A percentile compares a stretch with the other conserved stretches of the same genome.
Evolutionary conservation across 805 yeast species (phyloP).

Genomic region (Lachancea sp.): DNA sequence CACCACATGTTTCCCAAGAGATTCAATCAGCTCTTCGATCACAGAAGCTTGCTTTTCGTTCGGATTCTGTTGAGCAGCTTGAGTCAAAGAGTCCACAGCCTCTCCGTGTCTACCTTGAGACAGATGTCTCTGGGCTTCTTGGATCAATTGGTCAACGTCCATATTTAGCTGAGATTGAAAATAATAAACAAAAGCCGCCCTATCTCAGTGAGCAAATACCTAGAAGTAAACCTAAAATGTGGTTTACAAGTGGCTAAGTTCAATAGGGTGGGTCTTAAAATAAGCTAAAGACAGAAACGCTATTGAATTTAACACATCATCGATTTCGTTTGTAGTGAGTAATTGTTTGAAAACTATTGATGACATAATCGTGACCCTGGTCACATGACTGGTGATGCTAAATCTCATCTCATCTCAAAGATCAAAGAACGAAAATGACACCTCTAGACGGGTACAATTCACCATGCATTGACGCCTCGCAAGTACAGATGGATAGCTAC

Average conservation of each 20-base stretch:
- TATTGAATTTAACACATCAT: no score
- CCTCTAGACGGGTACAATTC: neutral
- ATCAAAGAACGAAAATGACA: neutral
- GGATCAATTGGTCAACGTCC: slow-evolving; percentile 16
- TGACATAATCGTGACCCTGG: no score
- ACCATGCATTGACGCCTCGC: neutral
- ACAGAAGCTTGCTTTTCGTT: slow-evolving; percentile 16
- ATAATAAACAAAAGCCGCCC: no score
- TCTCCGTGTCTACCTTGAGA: slow-evolving; percentile 23
- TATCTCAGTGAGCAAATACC: no score
- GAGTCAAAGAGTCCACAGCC: slow-evolving; percentile 25
- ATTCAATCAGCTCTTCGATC: slow-evolving; percentile 22
- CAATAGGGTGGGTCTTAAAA: no score
- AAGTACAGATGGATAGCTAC: slow-evolving; percentile 11
- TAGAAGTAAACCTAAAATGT: no score
- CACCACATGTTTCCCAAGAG: slow-evolving; percentile 18
- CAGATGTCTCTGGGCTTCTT: slow-evolving; percentile 20
- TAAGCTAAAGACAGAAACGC: no score
- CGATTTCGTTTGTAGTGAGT: no score
- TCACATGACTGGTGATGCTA: no score
- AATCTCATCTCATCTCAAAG: neutral
- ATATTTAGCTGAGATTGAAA: neutral
- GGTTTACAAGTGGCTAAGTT: no score
- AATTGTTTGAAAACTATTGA: no score
- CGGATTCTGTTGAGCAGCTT: slow-evolving; percentile 24